phyloP scores from a whole-genome alignment of 331 rosid genomes.

The Cydonia oblonga region DNA sequence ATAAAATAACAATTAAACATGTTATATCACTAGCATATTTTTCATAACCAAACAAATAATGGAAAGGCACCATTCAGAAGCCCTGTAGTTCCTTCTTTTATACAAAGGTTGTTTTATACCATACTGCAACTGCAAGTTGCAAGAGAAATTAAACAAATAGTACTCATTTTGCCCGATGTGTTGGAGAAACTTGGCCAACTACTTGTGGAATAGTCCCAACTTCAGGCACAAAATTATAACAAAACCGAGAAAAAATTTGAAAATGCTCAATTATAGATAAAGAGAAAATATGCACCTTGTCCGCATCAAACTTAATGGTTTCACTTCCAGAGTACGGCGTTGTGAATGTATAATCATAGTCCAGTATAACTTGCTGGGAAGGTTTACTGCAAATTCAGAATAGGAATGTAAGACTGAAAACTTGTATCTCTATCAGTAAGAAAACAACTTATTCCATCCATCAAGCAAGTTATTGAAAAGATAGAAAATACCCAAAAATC shows the following conservation, averaged over 20 bases:
- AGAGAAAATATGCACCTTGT: conserved; percentile 35
- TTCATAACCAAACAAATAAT: background rate
- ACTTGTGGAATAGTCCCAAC: background rate
- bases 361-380: conserved; percentile 73
- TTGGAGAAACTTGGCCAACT: background rate
- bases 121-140: background rate
- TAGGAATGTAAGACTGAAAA: conserved; percentile 20
- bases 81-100: background rate
- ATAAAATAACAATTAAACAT: background rate
- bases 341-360: conserved; percentile 92
- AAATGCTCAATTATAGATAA: background rate
- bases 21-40: background rate
- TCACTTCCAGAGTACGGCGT: conserved; percentile 87
- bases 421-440: background rate
- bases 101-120: too few relatives aligned
- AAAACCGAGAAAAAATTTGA: background rate
- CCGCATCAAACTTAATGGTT: conserved; percentile 34
- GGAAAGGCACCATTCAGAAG: background rate
- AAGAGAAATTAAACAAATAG: background rate
- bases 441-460: background rate
- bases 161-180: background rate
- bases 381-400: conserved; percentile 70
- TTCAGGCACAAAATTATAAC: background rate
- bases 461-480: background rate
- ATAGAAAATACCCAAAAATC: background rate